These are phyloP conservation scores for Suillus subalutaceus DNA, from an alignment of 768 basidiomycete genomes.

Conservation along the genomic window DNA sequence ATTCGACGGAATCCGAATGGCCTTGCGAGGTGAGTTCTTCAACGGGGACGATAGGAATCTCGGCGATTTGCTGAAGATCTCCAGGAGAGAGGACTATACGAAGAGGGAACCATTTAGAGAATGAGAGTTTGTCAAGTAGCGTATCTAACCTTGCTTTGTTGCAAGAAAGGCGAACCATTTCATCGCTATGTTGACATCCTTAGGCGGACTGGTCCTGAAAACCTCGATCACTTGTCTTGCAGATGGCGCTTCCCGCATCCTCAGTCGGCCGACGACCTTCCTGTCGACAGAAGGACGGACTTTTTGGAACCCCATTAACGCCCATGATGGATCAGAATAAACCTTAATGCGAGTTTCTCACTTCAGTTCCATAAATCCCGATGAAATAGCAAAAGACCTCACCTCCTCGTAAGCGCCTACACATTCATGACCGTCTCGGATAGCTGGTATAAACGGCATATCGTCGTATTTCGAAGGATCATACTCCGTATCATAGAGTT, in stretches of 20 bases:
- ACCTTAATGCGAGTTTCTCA: slow-evolving; percentile 45
- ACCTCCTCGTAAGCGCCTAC: slow-evolving; percentile 72
- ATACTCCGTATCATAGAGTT: slow-evolving; percentile 54
- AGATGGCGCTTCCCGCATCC: slow-evolving; percentile 67
- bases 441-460: slow-evolving; percentile 76
- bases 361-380: neutral
- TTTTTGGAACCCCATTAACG: slow-evolving; percentile 68
- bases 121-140: neutral
- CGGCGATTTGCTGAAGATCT: slow-evolving; percentile 57
- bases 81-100: slow-evolving; percentile 52
- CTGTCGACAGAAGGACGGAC: slow-evolving; percentile 51
- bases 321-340: slow-evolving; percentile 64
- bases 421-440: slow-evolving; percentile 46
- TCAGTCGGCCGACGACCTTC: slow-evolving; percentile 58
- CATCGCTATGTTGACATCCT: slow-evolving; percentile 48
- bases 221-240: slow-evolving; percentile 54
- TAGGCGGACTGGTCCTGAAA: slow-evolving; percentile 56
- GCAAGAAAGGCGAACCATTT: slow-evolving; percentile 68
- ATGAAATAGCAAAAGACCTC: slow-evolving; percentile 17
- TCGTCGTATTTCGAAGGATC: slow-evolving; percentile 51
- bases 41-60: slow-evolving; percentile 65
- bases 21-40: slow-evolving; percentile 20
- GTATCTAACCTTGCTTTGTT: slow-evolving; percentile 48
- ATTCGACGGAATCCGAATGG: neutral
- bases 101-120: slow-evolving; percentile 6